Conservation (phyloP, 225 moss, liverwort and hornwort species). For the Asterella californica region DNA sequence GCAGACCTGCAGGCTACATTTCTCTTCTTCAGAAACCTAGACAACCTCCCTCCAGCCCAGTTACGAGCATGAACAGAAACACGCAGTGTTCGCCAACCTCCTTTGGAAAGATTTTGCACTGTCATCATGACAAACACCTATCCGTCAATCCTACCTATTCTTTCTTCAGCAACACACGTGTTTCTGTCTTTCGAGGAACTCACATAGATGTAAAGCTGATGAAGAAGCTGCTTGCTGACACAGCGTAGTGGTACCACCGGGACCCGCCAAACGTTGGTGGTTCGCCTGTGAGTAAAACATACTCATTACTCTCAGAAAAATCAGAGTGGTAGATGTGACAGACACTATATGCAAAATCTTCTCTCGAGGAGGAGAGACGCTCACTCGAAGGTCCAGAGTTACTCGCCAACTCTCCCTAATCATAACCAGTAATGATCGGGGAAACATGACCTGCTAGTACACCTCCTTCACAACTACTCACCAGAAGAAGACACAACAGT, state of each 20-base stretch:
- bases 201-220: slow-evolving; percentile 78
- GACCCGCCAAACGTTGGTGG: slow-evolving; percentile 72
- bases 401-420: too few relatives aligned
- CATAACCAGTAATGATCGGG: too few relatives aligned
- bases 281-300: slow-evolving; percentile 42
- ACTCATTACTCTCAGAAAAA: not conserved
- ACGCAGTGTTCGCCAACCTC: too few relatives aligned
- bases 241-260: slow-evolving; percentile 63
- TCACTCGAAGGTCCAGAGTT: too few relatives aligned
- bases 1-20: slow-evolving; percentile 47
- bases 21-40: not conserved
- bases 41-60: not conserved
- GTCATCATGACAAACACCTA: not conserved
- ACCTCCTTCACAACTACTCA: not conserved
- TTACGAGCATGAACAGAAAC: not conserved
- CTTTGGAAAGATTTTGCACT: too few relatives aligned
- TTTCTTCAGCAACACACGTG: not conserved
- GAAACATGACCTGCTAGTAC: too few relatives aligned
- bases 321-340: not conserved
- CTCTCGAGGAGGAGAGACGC: too few relatives aligned
- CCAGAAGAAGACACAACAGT: not conserved
- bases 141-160: not conserved
- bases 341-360: not conserved
- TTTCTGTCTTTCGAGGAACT: slow-evolving; percentile 25
- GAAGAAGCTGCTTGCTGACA: slow-evolving; percentile 61